Evolutionary conservation across 441 rosid genomes (phyloP).

Genomic region (Gossypium armourianum): DNA sequence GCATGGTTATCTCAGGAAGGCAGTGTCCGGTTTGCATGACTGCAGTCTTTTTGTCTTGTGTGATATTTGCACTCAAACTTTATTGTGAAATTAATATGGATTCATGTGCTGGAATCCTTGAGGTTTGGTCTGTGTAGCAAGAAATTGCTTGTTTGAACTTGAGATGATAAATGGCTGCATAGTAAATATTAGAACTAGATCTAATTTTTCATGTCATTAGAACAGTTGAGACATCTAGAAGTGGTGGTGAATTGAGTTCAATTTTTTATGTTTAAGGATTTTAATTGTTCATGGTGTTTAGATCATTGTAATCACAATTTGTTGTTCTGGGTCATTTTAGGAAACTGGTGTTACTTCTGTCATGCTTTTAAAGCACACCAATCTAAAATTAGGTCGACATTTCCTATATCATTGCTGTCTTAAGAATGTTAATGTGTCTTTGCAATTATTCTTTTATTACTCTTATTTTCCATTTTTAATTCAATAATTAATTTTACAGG

Average conservation of each 20-base stretch:
- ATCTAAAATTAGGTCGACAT: background rate
- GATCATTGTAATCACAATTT: background rate
- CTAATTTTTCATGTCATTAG: background rate
- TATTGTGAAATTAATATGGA: background rate
- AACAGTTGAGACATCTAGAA: background rate
- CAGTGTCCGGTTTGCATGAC: background rate
- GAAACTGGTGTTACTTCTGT: background rate
- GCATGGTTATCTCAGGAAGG: background rate
- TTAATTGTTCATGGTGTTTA: background rate
- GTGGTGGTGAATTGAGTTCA: background rate
- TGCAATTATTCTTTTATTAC: background rate
- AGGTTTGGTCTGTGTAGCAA: background rate
- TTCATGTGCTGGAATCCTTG: background rate
- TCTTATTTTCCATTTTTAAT: background rate
- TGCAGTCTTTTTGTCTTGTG: background rate
- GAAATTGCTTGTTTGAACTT: slow-evolving; percentile 3
- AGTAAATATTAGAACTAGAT: background rate
- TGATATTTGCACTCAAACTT: background rate
- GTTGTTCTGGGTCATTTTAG: background rate
- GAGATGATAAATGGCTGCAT: background rate
- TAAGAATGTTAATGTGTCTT: background rate
- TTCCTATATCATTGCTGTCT: background rate
- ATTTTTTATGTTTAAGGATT: background rate
- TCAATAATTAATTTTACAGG: slow-evolving; percentile 34
- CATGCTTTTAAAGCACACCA: background rate